Base-by-base conservation (phyloP, 1,284 basidiomycete species). In the Kwoniella shivajii region DNA sequence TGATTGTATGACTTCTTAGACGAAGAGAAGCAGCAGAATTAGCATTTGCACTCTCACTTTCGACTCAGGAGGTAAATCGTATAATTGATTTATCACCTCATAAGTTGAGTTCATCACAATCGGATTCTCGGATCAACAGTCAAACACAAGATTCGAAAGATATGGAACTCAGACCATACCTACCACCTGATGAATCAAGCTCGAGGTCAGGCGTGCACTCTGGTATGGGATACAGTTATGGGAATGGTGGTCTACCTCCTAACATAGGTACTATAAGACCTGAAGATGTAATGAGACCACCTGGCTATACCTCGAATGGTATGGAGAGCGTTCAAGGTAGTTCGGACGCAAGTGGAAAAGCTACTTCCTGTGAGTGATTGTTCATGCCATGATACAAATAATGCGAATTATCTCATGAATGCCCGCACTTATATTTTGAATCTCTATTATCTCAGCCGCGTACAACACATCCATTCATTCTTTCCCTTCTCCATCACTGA, bases 11-110 rank as follows among this genome's bases (percentile, higher is more conserved):
- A n/a, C n/a, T n/a, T n/a, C 22, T 13, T 50, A 72, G 69, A 59
- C 67, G 73, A 20, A 55, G 73, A 30, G 73, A 75, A 67, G 68
- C 69, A 29, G 69, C 72, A 16, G 72, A 75, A 52, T 59, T 75
- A 24, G 66, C 66, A 44, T 66, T 65, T 31, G 73, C 61, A 7
- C 61, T 75, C 26, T 45, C 52, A 30, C 63, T 75, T 34, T 74
- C 72, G 20, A 73, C 72, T 1, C 73, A 75, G 59, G 63, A 70
- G 57, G 63, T 58, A 10, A 51, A 64, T 3, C 31, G 29, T 10
- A 13, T 43, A 20, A 29, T 18, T 14, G 41, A 53, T 13, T 31
- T 58, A 14, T 57, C 67, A 9, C 64, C 67, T 0, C 58, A 67
- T 43, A 52, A 50, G 1, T 57, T 72, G 10, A 67, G 65, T 14